These are phyloP conservation scores for Daldinia sp. DNA, from an alignment of 2,329 filamentous ascomycete species.

Conservation along the genomic window DNA sequence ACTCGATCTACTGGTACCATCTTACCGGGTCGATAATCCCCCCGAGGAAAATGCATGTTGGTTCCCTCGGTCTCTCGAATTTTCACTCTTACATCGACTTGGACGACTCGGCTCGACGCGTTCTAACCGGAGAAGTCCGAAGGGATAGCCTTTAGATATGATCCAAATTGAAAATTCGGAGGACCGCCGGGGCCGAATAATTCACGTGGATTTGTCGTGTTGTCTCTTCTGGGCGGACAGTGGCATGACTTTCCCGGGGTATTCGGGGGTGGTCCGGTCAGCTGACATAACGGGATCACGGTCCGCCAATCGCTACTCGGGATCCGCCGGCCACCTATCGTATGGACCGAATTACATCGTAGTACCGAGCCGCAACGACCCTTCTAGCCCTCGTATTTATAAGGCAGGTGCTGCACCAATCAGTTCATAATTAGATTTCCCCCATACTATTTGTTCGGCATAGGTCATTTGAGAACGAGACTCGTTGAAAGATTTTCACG, in stretches of 20 bases:
- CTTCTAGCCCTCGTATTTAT: slow-evolving; percentile 13
- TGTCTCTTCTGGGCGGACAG: slow-evolving; percentile 24
- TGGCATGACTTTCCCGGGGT: slow-evolving; percentile 27
- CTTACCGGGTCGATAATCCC: slow-evolving; percentile 10
- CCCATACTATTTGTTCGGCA: background rate
- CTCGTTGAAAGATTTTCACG: background rate
- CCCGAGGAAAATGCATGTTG: background rate
- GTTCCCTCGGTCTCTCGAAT: background rate
- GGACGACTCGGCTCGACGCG: background rate
- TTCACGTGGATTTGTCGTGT: slow-evolving; percentile 22
- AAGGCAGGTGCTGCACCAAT: background rate
- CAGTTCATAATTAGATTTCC: background rate
- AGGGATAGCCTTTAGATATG: background rate
- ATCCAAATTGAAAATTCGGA: slow-evolving; percentile 1
- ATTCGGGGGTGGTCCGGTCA: slow-evolving; percentile 23
- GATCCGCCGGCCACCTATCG: slow-evolving; percentile 29
- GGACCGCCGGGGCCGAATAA: slow-evolving; percentile 18
- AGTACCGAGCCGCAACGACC: slow-evolving; percentile 2
- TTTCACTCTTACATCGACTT: background rate
- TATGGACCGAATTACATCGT: slow-evolving; percentile 9
- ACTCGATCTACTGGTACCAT: slow-evolving; percentile 16
- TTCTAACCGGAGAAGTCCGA: slow-evolving; percentile 13
- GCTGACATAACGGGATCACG: slow-evolving; percentile 24
- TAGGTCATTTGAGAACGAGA: background rate
- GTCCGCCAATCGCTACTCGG: slow-evolving; percentile 28